These are phyloP conservation scores for Globisporangium emineosum DNA, from an alignment of 352 stramenopile species.

Conservation along the genomic window DNA sequence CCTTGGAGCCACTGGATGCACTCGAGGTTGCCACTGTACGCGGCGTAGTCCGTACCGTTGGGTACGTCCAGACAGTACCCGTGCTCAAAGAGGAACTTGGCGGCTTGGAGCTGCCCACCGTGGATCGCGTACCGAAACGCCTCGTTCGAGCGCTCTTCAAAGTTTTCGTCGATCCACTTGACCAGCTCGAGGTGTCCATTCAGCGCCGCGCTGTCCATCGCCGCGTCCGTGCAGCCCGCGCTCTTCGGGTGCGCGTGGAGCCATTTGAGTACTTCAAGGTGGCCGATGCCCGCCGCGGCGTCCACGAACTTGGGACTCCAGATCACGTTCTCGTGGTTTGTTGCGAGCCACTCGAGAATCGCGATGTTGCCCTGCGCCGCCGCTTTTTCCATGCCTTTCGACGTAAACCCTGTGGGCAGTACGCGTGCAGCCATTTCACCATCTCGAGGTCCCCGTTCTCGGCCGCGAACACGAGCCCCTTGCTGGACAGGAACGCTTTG, in stretches of 20 bases:
- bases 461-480: slow-evolving; percentile 11
- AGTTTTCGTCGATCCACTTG: slow-evolving; percentile 19
- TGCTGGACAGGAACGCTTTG: slow-evolving; percentile 11
- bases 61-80: slow-evolving; percentile 5
- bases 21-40: slow-evolving; percentile 12
- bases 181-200: slow-evolving; percentile 22
- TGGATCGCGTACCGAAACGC: slow-evolving; percentile 15
- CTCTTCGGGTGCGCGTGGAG: slow-evolving; percentile 13
- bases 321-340: slow-evolving; percentile 10
- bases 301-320: slow-evolving; percentile 18
- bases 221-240: slow-evolving; percentile 15
- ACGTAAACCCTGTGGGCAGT: slow-evolving; percentile 15
- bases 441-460: slow-evolving; percentile 15
- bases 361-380: slow-evolving; percentile 9
- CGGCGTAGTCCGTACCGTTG: slow-evolving; percentile 16
- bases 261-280: slow-evolving; percentile 18
- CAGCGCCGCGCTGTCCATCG: slow-evolving; percentile 24
- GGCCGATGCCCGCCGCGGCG: slow-evolving; percentile 7
- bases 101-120: slow-evolving; percentile 12
- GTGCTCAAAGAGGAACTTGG: slow-evolving; percentile 14
- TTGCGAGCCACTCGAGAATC: slow-evolving; percentile 14
- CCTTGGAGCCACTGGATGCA: slow-evolving; percentile 19
- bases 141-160: slow-evolving; percentile 11
- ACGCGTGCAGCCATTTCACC: slow-evolving; percentile 18
- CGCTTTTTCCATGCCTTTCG: slow-evolving; percentile 19